A percentile compares a stretch with the other conserved stretches of the same genome.
Conservation (phyloP, 441 rosid species). For the Pelargonium citronellum region DNA sequence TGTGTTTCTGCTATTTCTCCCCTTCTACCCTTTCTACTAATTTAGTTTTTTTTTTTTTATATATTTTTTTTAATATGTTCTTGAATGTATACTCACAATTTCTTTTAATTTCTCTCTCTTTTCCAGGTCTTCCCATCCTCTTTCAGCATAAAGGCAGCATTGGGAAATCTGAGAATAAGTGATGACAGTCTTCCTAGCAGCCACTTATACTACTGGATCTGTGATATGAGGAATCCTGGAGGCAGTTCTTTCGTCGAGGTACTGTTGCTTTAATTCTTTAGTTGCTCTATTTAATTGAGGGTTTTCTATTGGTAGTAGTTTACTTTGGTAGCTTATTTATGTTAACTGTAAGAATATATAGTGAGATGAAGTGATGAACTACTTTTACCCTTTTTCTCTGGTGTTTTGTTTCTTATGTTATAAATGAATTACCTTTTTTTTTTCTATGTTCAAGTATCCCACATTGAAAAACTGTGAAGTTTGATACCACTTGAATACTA, state of each 20-base stretch:
- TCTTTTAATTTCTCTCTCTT: conserved; percentile 22
- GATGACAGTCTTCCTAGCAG: conserved; percentile 81
- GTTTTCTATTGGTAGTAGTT: background rate
- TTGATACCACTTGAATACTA: too few relatives aligned
- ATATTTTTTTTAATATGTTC: too few relatives aligned
- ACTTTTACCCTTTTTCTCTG: background rate
- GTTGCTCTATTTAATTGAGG: conserved; percentile 9
- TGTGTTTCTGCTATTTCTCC: conserved; percentile 26
- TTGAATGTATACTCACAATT: conserved; percentile 13
- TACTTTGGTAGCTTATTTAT: conserved; percentile 1
- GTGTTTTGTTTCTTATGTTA: background rate
- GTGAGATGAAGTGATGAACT: background rate
- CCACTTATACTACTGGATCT: conserved; percentile 91
- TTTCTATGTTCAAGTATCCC: too few relatives aligned
- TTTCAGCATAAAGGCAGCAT: conserved; percentile 78
- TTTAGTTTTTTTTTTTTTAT: background rate
- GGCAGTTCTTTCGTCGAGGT: conserved; percentile 99
- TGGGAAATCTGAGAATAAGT: conserved; percentile 94
- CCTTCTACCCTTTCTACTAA: background rate
- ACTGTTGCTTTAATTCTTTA: conserved; percentile 19
- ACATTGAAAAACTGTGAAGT: too few relatives aligned
- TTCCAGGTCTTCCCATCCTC: conserved; percentile 91
- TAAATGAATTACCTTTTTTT: background rate
- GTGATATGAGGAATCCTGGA: conserved; percentile 98
- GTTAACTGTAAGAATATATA: conserved; percentile 1